phyloP scores from a whole-genome alignment of 345 rosid genomes.

The Eucalyptus victrix region DNA sequence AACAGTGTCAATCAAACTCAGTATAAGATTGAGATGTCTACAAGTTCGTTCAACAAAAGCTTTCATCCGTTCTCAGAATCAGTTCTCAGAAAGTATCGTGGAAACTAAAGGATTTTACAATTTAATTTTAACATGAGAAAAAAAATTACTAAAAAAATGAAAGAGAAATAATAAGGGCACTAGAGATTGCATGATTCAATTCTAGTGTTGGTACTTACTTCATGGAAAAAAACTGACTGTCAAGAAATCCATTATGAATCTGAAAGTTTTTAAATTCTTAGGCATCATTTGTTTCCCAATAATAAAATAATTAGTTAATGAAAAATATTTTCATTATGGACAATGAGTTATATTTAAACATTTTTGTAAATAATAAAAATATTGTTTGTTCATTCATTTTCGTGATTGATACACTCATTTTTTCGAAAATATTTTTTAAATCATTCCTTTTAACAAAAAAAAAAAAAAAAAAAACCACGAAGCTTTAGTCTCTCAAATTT shows the following conservation, averaged over 20 bases:
- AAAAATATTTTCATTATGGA: neutral
- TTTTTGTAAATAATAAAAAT: too few relatives aligned
- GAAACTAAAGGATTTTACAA: neutral
- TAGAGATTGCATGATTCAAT: neutral
- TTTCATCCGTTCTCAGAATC: neutral
- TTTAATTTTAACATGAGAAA: neutral
- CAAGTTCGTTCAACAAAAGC: neutral
- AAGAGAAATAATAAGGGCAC: neutral
- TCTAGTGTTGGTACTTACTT: neutral
- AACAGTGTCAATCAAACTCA: neutral
- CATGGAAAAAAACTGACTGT: fast-evolving
- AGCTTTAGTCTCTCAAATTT: neutral
- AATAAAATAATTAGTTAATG: too few relatives aligned
- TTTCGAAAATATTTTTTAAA: neutral
- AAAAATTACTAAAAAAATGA: neutral
- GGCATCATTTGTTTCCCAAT: fast-evolving
- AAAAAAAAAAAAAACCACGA: too few relatives aligned
- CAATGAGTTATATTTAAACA: neutral
- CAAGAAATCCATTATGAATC: neutral
- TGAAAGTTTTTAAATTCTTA: neutral
- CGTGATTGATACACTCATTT: too few relatives aligned
- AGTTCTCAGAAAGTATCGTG: neutral
- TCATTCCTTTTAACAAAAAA: too few relatives aligned
- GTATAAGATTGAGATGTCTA: neutral
- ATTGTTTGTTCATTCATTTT: too few relatives aligned